These are phyloP conservation scores for Pelargonium nanum DNA, from an alignment of 345 rosid species.

Conservation along the genomic window DNA sequence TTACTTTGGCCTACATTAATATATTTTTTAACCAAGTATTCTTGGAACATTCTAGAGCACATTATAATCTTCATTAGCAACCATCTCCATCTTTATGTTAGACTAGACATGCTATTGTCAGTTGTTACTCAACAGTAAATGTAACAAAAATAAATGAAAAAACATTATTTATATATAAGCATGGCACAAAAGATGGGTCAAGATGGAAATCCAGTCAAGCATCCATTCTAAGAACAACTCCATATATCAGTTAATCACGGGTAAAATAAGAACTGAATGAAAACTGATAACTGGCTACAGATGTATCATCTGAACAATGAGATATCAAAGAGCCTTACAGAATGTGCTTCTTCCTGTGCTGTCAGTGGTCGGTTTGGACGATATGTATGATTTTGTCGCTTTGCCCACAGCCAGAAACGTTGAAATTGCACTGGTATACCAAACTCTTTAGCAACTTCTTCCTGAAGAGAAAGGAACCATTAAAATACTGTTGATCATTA, in stretches of 20 bases:
- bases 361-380: conserved; percentile 36
- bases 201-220: not conserved
- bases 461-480: conserved; percentile 13
- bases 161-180: not conserved
- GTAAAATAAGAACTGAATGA: too few species aligned
- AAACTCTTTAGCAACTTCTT: conserved; percentile 34
- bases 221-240: not conserved
- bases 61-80: not conserved
- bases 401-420: conserved; percentile 41
- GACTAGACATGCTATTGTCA: not conserved
- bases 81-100: not conserved
- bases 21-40: not conserved
- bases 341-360: conserved; percentile 34
- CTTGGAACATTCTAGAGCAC: not conserved
- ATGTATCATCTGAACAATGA: not conserved
- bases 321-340: conserved; percentile 14
- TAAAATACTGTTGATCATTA: not conserved
- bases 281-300: too few species aligned
- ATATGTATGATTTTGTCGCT: conserved; percentile 34
- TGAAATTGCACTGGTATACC: conserved; percentile 35
- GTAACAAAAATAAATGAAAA: not conserved
- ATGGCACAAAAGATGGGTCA: not conserved
- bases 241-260: too few species aligned
- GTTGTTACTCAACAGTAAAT: not conserved
- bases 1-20: not conserved